Conservation (phyloP, 345 rosid species). For the Eucalyptus leucophloia region DNA sequence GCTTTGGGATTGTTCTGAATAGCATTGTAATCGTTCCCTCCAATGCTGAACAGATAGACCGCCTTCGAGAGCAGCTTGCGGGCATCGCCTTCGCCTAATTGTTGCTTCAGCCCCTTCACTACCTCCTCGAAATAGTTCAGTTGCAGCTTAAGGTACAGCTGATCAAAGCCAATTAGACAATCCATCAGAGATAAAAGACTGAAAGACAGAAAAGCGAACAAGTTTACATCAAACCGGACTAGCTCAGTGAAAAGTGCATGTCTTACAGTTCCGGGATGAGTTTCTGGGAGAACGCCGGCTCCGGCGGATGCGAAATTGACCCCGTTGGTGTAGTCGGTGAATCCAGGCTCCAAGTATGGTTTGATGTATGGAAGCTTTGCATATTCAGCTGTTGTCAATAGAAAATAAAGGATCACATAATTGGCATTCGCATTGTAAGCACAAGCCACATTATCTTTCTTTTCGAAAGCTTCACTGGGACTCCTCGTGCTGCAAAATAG, state of each 20-base stretch:
- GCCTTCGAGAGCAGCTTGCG: conserved; percentile 1
- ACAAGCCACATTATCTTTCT: background rate
- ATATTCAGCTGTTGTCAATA: background rate
- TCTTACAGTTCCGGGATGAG: background rate
- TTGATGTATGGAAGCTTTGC: background rate
- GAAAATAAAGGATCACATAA: background rate
- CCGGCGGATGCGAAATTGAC: conserved; percentile 12
- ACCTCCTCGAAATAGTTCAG: conserved; percentile 1
- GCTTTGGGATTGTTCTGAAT: background rate
- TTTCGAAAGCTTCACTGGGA: background rate
- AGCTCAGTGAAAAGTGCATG: background rate
- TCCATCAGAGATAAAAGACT: too few relatives aligned
- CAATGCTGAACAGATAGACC: conserved; percentile 1
- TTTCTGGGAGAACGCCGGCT: background rate
- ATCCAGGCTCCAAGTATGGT: background rate
- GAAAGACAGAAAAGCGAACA: background rate
- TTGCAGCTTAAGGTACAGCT: conserved; percentile 5
- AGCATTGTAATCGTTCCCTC: conserved; percentile 1
- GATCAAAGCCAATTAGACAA: background rate
- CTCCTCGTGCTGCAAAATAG: background rate
- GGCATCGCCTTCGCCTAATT: background rate
- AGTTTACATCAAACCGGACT: background rate
- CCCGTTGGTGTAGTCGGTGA: background rate
- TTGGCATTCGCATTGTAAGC: background rate
- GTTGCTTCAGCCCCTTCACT: background rate